phyloP scores from a whole-genome alignment of 805 yeast species.

The Komagataella ulmi region DNA sequence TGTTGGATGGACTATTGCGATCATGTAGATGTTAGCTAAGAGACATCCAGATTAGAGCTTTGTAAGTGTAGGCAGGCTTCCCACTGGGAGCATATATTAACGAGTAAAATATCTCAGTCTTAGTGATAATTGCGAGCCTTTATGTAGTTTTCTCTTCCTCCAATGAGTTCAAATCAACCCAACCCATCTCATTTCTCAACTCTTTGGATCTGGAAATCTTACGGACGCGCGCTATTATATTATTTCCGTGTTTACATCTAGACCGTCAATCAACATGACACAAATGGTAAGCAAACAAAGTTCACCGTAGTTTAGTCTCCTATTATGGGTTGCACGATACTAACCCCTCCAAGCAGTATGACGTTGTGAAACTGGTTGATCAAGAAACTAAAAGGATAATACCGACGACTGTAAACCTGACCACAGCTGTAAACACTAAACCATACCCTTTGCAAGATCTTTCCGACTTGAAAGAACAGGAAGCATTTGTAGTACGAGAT shows the following conservation, averaged over 20 bases:
- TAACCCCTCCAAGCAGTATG: neutral
- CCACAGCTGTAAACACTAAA: neutral
- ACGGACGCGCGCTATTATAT: neutral
- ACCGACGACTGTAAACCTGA: neutral
- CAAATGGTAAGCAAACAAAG: neutral
- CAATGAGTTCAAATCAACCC: neutral
- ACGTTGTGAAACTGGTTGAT: neutral
- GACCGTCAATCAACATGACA: neutral
- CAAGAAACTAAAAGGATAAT: neutral
- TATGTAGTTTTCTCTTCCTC: too few species aligned
- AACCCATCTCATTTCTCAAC: neutral
- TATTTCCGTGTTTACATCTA: neutral
- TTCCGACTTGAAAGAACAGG: slow-evolving; percentile 40
- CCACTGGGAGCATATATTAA: too few species aligned
- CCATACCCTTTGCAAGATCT: neutral
- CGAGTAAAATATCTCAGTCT: too few species aligned
- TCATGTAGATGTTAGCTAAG: neutral
- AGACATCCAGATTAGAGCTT: too few species aligned
- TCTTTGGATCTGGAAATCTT: neutral
- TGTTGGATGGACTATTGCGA: neutral
- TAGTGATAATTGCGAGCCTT: too few species aligned
- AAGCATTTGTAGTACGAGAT: slow-evolving; percentile 61
- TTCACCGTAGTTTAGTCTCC: neutral
- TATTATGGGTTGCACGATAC: neutral
- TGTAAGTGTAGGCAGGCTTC: too few species aligned